Conservation (phyloP, 1,284 basidiomycete genomes). For the Inonotus hispidus region DNA sequence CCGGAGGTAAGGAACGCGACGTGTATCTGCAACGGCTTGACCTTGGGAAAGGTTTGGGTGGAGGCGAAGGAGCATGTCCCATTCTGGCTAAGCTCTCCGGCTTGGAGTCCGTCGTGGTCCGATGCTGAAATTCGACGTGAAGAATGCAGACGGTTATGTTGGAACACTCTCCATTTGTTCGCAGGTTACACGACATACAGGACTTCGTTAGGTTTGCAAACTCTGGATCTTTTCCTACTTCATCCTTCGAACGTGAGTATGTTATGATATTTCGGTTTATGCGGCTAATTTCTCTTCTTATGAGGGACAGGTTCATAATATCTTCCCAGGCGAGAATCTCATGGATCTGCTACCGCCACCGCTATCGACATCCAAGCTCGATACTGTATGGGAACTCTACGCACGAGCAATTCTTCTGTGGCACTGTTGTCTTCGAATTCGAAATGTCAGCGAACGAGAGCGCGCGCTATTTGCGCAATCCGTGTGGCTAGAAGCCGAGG, state of each 20-base stretch:
- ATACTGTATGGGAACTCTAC: constrained; percentile 68
- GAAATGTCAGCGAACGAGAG: constrained; percentile 39
- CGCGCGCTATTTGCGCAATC: constrained; percentile 58
- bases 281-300: background rate
- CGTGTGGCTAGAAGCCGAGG: constrained; percentile 68
- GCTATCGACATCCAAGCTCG: constrained; percentile 40
- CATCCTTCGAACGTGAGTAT: constrained; percentile 61
- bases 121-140: constrained; percentile 63
- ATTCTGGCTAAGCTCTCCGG: constrained; percentile 56
- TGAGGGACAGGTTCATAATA: constrained; percentile 47
- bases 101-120: constrained; percentile 54
- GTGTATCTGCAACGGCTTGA: constrained; percentile 52
- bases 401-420: constrained; percentile 65
- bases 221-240: constrained; percentile 50
- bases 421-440: constrained; percentile 63
- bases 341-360: constrained; percentile 30
- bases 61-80: constrained; percentile 48
- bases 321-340: constrained; percentile 65
- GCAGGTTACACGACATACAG: constrained; percentile 60
- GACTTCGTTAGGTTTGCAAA: constrained; percentile 37
- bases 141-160: constrained; percentile 64
- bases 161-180: constrained; percentile 58
- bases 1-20: constrained; percentile 5
- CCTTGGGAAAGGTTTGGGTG: constrained; percentile 47
- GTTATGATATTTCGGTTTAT: background rate